Base-by-base conservation (phyloP, 2,329 filamentous ascomycete genomes). In the Ophioceras dolichostomum region DNA sequence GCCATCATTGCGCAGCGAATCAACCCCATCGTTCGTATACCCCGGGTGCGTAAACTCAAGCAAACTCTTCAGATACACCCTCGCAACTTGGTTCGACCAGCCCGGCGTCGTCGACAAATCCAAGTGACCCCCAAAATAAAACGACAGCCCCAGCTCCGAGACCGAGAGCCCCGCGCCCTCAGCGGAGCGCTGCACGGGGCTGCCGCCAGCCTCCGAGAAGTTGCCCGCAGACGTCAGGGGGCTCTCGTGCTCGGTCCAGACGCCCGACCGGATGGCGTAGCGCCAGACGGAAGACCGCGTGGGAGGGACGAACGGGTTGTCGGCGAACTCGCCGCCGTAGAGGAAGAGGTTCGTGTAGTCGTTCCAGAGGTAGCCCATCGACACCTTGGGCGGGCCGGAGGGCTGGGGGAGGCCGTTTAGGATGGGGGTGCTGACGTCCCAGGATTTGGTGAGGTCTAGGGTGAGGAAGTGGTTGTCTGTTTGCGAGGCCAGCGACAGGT, bases 91-190 rank as follows among this genome's bases (percentile, higher is more conserved):
- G 36, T 71, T 69, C n/a, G 76, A 76, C 83, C 83, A 87, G 32
- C 49, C 45, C 42, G 45, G 45, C 2, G 51, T 77, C 4, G 69
- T 73, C 10, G 58, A 59, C 49, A 57, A 52, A 52, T 88, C 82
- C 5, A 83, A 60, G 54, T 87, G 83, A 0, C 83, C 83, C 19
- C 81, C 83, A 56, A 88, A 88, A 53, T 85, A 88, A 65, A 76
- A 88, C 22, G 79, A 83, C 33, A 79, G 59, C 0, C 81, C 81
- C 1, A 86, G 58, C 38, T 77, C 73, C 0, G 79, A 73, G 1
- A 87, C 74, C 20, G 75, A 81, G 12, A 83, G 57, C 0, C 80
- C 80, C 10, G 83, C 79, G 6, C 83, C 83, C 52, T 88, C 83
- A 2, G 81, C 80, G 2, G 80, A 70, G 32, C 82, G 65, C 50